Evolutionary conservation across 2,329 filamentous ascomycete genomes (phyloP).

Genomic region (Blastomyces gilchristii): DNA sequence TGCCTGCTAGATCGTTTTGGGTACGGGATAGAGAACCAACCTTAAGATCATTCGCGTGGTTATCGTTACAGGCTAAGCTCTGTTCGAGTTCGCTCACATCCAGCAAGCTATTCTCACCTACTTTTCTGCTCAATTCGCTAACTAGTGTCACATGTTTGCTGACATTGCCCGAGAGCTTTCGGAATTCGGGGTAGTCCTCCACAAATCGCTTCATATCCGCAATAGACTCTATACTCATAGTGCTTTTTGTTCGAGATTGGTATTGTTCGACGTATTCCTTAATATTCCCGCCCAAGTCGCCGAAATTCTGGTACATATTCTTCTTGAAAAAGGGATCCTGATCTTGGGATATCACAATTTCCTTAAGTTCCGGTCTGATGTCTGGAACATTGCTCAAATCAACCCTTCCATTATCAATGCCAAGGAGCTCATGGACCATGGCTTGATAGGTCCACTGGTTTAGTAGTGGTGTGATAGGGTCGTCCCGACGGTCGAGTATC

Average conservation of each 20-base stretch:
- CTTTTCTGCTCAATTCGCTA: conserved; percentile 79
- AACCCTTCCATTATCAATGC: conserved; percentile 90
- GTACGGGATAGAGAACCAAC: conserved; percentile 37
- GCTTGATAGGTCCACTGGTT: conserved; percentile 99
- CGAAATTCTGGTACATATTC: conserved; percentile 98
- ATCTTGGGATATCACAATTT: conserved; percentile 91
- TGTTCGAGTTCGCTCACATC: conserved; percentile 97
- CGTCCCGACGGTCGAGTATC: conserved; percentile 81
- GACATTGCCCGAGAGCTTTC: conserved; percentile 92
- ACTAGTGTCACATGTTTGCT: conserved; percentile 97
- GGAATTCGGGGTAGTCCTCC: conserved; percentile 96
- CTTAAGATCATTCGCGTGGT: conserved; percentile 83
- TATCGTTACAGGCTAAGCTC: conserved; percentile 92
- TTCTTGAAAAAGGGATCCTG: conserved; percentile 99
- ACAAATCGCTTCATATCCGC: conserved; percentile 99
- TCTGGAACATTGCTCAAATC: conserved; percentile 77
- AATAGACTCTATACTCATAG: conserved; percentile 92
- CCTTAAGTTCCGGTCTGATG: conserved; percentile 73
- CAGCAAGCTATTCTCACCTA: conserved; percentile 75
- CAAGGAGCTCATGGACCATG: conserved; percentile 96
- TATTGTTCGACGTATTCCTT: conserved; percentile 99
- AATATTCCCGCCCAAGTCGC: conserved; percentile 87
- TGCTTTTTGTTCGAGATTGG: conserved; percentile 93
- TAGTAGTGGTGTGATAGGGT: conserved; percentile 85
- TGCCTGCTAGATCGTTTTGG: background rate